Percentiles rank a stretch among this genome's conserved stretches.
Evolutionary conservation across 139 green algal species (phyloP).

Genomic region (Tetradesmus lagerheimii): DNA sequence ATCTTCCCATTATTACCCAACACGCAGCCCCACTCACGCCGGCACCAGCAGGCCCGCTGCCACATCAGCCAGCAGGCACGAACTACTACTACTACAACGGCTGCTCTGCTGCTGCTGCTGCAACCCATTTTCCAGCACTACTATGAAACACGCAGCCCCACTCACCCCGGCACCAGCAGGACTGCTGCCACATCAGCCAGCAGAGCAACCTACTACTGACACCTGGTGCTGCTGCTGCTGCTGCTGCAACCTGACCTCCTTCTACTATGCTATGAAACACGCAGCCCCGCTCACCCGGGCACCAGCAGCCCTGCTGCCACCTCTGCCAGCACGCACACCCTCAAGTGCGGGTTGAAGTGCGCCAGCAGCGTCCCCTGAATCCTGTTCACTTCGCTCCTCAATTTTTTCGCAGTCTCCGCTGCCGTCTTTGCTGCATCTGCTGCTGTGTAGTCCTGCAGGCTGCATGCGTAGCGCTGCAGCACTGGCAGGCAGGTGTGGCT

Average conservation of each 20-base stretch:
- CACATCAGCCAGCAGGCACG: background rate
- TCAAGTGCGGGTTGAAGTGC: background rate
- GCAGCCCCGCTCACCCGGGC: conserved; percentile 9
- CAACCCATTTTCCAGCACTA: background rate
- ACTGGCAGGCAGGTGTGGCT: background rate
- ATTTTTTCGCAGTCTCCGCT: background rate
- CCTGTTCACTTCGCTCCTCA: background rate
- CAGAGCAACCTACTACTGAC: background rate
- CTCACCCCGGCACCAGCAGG: too few species aligned
- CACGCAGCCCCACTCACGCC: too few species aligned
- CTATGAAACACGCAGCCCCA: too few species aligned
- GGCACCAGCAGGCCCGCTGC: too few species aligned
- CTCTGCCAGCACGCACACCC: conserved; percentile 17
- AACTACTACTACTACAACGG: too few species aligned
- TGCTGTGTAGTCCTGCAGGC: background rate
- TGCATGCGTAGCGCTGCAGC: background rate
- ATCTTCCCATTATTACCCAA: background rate
- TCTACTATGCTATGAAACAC: too few species aligned
- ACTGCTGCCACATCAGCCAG: background rate
- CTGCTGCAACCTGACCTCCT: too few species aligned
- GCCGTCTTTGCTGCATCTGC: background rate
- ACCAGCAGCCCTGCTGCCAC: conserved; percentile 19
- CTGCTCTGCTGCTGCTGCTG: background rate
- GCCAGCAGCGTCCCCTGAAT: background rate
- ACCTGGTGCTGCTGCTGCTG: too few species aligned